Base-by-base conservation (phyloP, 2,329 filamentous ascomycete genomes). In the Hirsutella rhossiliensis region DNA sequence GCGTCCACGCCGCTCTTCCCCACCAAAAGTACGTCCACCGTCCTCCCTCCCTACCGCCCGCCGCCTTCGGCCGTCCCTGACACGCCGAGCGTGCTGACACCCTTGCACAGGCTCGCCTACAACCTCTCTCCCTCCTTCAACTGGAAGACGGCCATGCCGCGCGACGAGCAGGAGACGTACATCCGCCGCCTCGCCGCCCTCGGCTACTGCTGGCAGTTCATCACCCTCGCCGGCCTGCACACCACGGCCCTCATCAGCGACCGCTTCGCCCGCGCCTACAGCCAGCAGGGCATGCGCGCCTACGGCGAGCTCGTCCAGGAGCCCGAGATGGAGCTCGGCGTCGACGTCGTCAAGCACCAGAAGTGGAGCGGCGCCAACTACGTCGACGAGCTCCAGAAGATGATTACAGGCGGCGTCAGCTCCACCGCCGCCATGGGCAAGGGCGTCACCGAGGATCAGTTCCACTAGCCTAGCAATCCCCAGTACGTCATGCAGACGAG, bases 191-290 rank as follows among this genome's bases (percentile, higher is more conserved):
- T 98, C 36, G 88, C 82, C 48, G 59, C 71, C 50, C 78, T 98
- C 41, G 92, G 92, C 50, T 98, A 98, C 78, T 94, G 87, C 78
- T 98, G 92, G 92, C 92, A 98, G 67, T 98, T 98, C 75, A 98
- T 98, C 72, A 98, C 92, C n/a, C 79, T 98, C 40, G 92, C 90
- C 5, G 92, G 92, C 54, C 76, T 98, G 60, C 92, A 98, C 73
- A 94, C 87, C 49, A 96, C 87, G 4, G 92, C 90, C 32, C 78
- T 98, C 43, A 94, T 95, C 68, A 83, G 82, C 57, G 80, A 97
- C 68, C 80, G 82, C 50, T 98, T 98, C 67, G 81, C 87, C 47
- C 78, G 80, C 61, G 86, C 87, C 41, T 98, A 85, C 63, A 75
- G 83, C 45, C 71, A 78, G 62, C 71, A 83, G 47, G 90, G 90